Conservation (phyloP, 257 asterid species). For the Jacaranda mimosifolia region DNA sequence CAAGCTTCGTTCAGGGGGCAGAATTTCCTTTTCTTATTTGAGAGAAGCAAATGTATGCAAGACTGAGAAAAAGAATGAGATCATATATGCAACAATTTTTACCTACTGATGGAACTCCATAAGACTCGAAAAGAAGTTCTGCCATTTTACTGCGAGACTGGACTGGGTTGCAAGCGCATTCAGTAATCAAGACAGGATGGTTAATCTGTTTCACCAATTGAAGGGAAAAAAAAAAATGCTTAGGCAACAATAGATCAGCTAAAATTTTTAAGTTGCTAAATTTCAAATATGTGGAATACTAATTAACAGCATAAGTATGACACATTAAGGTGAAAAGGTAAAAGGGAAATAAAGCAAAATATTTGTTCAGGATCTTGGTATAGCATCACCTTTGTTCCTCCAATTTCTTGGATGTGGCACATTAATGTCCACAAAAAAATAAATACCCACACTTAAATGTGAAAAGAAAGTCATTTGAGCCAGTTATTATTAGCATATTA, state of each 20-base stretch:
- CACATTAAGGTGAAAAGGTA: background rate
- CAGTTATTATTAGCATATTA: slow-evolving; percentile 9
- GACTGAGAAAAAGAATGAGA: background rate
- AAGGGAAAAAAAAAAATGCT: background rate
- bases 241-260: slow-evolving; percentile 37
- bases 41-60: background rate
- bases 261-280: slow-evolving; percentile 17
- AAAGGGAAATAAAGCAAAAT: background rate
- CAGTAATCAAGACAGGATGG: slow-evolving; percentile 96
- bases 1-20: background rate
- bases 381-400: slow-evolving; percentile 13
- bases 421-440: slow-evolving; percentile 22
- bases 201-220: slow-evolving; percentile 70
- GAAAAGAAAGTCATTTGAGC: slow-evolving; percentile 3
- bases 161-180: slow-evolving; percentile 93
- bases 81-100: slow-evolving; percentile 23
- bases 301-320: slow-evolving; percentile 26
- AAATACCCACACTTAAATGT: slow-evolving; percentile 1
- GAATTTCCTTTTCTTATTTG: slow-evolving; percentile 6
- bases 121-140: slow-evolving; percentile 94
- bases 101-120: slow-evolving; percentile 99
- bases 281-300: slow-evolving; percentile 33
- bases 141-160: slow-evolving; percentile 99
- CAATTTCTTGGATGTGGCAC: slow-evolving; percentile 23
- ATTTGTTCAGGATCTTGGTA: slow-evolving; percentile 12